Conservation (phyloP, 179 eudicot species). For the Corrigiola litoralis region DNA sequence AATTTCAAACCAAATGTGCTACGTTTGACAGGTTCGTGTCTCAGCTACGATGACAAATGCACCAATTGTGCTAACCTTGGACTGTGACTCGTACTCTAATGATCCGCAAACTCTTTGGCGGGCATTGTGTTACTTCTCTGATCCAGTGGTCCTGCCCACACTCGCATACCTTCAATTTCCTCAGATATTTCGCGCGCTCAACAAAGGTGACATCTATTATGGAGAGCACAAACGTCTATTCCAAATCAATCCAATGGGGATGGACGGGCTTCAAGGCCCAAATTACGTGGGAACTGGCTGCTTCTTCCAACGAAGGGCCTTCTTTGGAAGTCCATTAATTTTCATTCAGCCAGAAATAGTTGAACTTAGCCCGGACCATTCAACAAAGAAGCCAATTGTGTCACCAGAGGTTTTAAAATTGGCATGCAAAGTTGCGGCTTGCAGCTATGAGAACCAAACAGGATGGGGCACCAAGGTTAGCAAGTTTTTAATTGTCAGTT, state of each 20-base stretch:
- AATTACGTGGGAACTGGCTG: slow-evolving; percentile 69
- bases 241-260: slow-evolving; percentile 45
- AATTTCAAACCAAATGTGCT: no score
- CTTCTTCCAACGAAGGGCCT: slow-evolving; percentile 61
- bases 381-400: slow-evolving; percentile 29
- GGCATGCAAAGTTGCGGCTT: slow-evolving; percentile 51
- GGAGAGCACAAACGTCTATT: slow-evolving; percentile 54
- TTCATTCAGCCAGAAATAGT: slow-evolving; percentile 30
- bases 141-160: slow-evolving; percentile 28
- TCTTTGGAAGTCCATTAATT: slow-evolving; percentile 59
- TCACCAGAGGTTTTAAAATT: slow-evolving; percentile 24
- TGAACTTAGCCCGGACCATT: slow-evolving; percentile 35
- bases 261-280: slow-evolving; percentile 76
- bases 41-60: slow-evolving; percentile 85
- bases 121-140: slow-evolving; percentile 54
- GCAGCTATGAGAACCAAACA: slow-evolving; percentile 41
- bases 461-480: slow-evolving; percentile 69
- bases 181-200: slow-evolving; percentile 57
- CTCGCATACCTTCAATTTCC: slow-evolving; percentile 75
- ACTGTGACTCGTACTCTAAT: slow-evolving; percentile 79
- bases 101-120: slow-evolving; percentile 60
- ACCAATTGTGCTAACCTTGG: slow-evolving; percentile 63
- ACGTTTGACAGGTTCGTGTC: slow-evolving; percentile 55
- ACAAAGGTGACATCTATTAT: slow-evolving; percentile 58
- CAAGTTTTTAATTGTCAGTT: no score